Evolutionary conservation across 176 grass and related monocot genomes (phyloP).

Genomic region (Triticum dicoccoides): DNA sequence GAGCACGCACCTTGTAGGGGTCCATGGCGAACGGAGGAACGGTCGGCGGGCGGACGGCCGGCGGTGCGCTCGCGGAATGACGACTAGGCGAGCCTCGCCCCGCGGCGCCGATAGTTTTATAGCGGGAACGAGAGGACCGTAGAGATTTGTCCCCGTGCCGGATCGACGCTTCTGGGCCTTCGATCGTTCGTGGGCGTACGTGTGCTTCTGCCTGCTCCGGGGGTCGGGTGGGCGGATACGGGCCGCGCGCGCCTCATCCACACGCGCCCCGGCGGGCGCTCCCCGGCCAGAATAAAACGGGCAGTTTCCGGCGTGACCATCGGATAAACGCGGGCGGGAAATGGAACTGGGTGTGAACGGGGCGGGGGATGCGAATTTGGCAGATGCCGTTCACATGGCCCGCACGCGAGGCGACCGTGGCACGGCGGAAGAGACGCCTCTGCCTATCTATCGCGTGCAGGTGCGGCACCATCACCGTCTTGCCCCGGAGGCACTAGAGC

Average conservation of each 20-base stretch:
- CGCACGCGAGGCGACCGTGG: background rate
- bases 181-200: background rate
- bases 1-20: slow-evolving; percentile 72
- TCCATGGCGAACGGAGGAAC: slow-evolving; percentile 52
- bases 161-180: slow-evolving; percentile 14
- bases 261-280: slow-evolving; percentile 27
- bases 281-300: slow-evolving; percentile 25
- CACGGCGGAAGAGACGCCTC: background rate
- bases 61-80: background rate
- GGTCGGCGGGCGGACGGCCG: background rate
- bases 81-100: background rate
- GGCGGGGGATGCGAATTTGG: background rate
- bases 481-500: too few relatives aligned
- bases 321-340: background rate
- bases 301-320: background rate
- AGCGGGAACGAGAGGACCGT: background rate
- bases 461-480: background rate
- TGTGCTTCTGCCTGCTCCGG: background rate
- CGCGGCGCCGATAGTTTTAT: background rate
- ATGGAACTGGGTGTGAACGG: slow-evolving; percentile 27
- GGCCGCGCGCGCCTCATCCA: slow-evolving; percentile 25
- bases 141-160: background rate
- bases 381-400: slow-evolving; percentile 43
- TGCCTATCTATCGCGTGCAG: background rate
- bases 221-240: background rate